Conservation (phyloP, 2,329 filamentous ascomycete species). For the Neurospora sp. region DNA sequence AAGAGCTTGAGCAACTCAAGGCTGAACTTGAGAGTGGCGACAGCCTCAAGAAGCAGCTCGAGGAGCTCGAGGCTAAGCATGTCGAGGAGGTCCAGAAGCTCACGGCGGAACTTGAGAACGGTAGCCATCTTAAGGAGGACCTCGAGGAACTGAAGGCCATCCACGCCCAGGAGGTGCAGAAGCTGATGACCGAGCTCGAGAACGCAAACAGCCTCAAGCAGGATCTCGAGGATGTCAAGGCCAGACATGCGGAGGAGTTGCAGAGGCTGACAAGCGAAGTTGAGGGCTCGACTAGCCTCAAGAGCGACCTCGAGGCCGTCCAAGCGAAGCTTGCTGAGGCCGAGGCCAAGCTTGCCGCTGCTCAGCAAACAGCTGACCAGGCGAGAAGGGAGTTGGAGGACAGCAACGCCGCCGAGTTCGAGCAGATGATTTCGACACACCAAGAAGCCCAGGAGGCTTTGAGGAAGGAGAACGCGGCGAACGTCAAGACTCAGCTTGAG, state of each 20-base stretch:
- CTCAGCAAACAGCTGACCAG: constrained; percentile 22
- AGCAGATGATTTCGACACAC: constrained; percentile 33
- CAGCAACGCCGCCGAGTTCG: constrained; percentile 34
- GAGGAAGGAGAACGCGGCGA: constrained; percentile 35
- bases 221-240: constrained; percentile 23
- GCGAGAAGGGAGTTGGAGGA: constrained; percentile 32
- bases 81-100: constrained; percentile 21
- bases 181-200: constrained; percentile 25
- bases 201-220: constrained; percentile 18
- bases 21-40: constrained; percentile 33
- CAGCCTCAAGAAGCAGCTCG: constrained; percentile 4
- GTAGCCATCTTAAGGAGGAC: constrained; percentile 19
- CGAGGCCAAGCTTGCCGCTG: constrained; percentile 24
- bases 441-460: constrained; percentile 35
- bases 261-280: constrained; percentile 26
- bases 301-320: constrained; percentile 22
- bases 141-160: constrained; percentile 16
- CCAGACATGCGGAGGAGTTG: constrained; percentile 27
- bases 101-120: constrained; percentile 23
- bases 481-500: constrained; percentile 30
- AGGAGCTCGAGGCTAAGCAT: constrained; percentile 22
- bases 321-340: constrained; percentile 25
- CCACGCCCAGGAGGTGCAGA: constrained; percentile 28
- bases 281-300: constrained; percentile 21
- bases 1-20: constrained; percentile 34